These are phyloP conservation scores for Nannizzia gypsea DNA, from an alignment of 2,329 filamentous ascomycete genomes.

Conservation along the genomic window DNA sequence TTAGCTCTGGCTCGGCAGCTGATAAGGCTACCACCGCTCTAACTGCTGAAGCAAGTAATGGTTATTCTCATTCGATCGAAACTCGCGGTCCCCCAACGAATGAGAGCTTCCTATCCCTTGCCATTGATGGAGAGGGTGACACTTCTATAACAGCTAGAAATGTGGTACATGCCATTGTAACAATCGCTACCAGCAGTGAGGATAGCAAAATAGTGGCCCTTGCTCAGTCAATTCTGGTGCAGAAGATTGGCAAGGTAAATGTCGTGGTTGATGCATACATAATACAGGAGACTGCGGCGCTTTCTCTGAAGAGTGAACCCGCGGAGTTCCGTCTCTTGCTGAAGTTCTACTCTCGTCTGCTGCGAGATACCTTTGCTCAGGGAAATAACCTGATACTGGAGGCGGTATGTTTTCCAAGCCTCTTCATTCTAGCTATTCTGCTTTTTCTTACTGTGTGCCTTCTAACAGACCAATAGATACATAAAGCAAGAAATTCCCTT, in stretches of 20 bases:
- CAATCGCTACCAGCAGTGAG: slow-evolving; percentile 67
- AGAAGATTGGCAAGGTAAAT: slow-evolving; percentile 82
- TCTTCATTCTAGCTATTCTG: neutral
- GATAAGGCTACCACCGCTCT: slow-evolving; percentile 30
- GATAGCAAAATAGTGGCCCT: slow-evolving; percentile 89
- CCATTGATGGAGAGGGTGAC: slow-evolving; percentile 65
- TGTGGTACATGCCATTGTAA: slow-evolving; percentile 88
- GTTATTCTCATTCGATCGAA: slow-evolving; percentile 38
- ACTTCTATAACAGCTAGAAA: slow-evolving; percentile 65
- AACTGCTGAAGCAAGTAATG: slow-evolving; percentile 26
- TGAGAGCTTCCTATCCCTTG: slow-evolving; percentile 51
- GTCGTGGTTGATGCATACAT: slow-evolving; percentile 71
- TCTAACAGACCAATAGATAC: slow-evolving; percentile 40
- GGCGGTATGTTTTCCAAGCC: slow-evolving; percentile 46
- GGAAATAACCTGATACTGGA: slow-evolving; percentile 55
- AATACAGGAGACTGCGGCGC: slow-evolving; percentile 64
- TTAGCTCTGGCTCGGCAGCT: slow-evolving; percentile 56
- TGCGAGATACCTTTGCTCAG: slow-evolving; percentile 59
- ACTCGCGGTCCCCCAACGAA: slow-evolving; percentile 24
- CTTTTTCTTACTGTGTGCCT: slow-evolving; percentile 4
- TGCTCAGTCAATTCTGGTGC: slow-evolving; percentile 89
- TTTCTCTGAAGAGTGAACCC: slow-evolving; percentile 65
- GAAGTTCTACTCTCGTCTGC: slow-evolving; percentile 67
- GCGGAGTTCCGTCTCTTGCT: slow-evolving; percentile 77
- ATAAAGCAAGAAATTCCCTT: slow-evolving; percentile 67